Evolutionary conservation across 192 early-diverging fungal genomes (phyloP).

Genomic region (Backusella luteola): DNA sequence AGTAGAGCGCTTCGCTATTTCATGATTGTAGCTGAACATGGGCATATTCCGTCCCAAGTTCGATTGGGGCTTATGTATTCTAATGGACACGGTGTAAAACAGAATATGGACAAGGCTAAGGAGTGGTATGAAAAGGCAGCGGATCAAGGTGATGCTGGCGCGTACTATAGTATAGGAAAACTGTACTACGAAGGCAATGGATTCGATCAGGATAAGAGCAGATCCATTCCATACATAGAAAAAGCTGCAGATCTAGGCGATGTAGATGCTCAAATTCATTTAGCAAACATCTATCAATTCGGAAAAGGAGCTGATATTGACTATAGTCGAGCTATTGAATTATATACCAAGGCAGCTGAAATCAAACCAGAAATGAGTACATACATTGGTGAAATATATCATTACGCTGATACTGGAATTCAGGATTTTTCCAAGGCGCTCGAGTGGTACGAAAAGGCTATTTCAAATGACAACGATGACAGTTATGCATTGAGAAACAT

Average conservation of each 20-base stretch:
- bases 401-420: neutral
- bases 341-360: neutral
- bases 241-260: neutral
- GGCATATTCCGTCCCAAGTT: neutral
- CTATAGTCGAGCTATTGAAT: neutral
- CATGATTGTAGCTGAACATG: neutral
- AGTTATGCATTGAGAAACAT: neutral
- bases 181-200: neutral
- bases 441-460: neutral
- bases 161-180: neutral
- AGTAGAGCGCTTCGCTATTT: neutral
- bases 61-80: neutral
- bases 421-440: neutral
- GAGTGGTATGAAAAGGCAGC: constrained; percentile 3
- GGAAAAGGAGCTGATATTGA: neutral
- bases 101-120: neutral
- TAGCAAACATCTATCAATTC: neutral
- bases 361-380: neutral
- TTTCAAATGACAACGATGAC: neutral
- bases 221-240: neutral
- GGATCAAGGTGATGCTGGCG: neutral
- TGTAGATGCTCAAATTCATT: neutral
- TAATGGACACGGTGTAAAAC: neutral
- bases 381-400: neutral
- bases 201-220: neutral